Percentiles rank a stretch among this genome's conserved stretches.
Evolutionary conservation across 1,139 yeast species (phyloP).

Genomic region (Candida sojae): DNA sequence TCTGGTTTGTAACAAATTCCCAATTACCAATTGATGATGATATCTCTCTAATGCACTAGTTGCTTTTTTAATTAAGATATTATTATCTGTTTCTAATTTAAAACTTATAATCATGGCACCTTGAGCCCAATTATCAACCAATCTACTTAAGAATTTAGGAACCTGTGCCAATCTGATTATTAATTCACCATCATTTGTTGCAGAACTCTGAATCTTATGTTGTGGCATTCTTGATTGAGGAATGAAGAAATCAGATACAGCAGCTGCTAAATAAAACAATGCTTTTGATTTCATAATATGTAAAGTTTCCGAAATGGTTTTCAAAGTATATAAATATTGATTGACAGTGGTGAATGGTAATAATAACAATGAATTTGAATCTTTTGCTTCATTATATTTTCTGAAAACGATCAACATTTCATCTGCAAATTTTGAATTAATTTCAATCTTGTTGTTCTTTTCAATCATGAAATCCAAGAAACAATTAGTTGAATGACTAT

Average conservation of each 20-base stretch:
- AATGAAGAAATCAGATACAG: conserved; percentile 93
- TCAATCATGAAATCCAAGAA: conserved; percentile 82
- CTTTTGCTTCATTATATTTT: conserved; percentile 63
- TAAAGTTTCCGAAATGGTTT: conserved; percentile 62
- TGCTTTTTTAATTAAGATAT: conserved; percentile 74
- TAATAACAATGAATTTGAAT: conserved; percentile 59
- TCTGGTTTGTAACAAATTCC: conserved; percentile 87
- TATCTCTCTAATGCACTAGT: conserved; percentile 77
- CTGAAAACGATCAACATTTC: conserved; percentile 66
- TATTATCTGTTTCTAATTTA: conserved; percentile 86
- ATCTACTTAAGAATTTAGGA: conserved; percentile 84
- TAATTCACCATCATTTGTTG: conserved; percentile 63
- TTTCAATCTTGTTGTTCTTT: conserved; percentile 52
- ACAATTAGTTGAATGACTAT: conserved; percentile 80
- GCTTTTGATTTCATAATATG: conserved; percentile 56
- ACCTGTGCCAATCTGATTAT: conserved; percentile 91
- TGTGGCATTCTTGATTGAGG: conserved; percentile 86
- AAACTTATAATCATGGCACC: conserved; percentile 93
- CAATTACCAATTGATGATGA: conserved; percentile 92
- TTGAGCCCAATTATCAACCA: conserved; percentile 95
- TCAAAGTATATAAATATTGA: conserved; percentile 85
- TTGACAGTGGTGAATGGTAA: conserved; percentile 94
- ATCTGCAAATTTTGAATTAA: conserved; percentile 60
- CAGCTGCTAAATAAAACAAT: conserved; percentile 90
- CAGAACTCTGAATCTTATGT: conserved; percentile 86